Base-by-base conservation (phyloP, 164 flowering plant genomes). In the Hamamelis virginiana region DNA sequence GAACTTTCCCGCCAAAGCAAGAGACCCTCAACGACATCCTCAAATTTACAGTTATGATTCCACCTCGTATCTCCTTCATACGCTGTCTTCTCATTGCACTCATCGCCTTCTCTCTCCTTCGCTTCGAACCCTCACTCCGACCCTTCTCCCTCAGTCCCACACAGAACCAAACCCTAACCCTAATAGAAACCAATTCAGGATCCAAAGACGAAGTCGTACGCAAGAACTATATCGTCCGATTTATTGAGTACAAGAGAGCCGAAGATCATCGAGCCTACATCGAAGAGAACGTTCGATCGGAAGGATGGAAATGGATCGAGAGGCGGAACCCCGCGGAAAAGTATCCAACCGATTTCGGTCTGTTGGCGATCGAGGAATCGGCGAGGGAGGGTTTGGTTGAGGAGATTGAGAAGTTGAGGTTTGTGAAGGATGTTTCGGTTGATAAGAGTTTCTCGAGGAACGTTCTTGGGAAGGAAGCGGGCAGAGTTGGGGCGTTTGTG, bases 251-350 rank as follows among this genome's bases (percentile, higher is more conserved):
- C 87, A 82, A 74, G 68, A 57, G 28, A 0, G 84, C 90, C 3
- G 81, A 83, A 4, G 84, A 86, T 33, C 93, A 87, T 67, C 79
- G 79, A 23, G 6, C 21, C 0, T 91, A 91, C 72, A 81, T 95
- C n/a, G 75, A 84, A 67, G 62, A 75, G 27, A 71, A 64, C 13
- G 55, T 90, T 26, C 64, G 70, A 50, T 73, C 77, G 3, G 59
- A 52, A 43, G 90, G 91, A 12, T 95, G 99, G 99, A 73, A 74
- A 47, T 95, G 99, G 99, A 83, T 95, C 76, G 90, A 90, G 74
- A 64, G 99, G 74, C 71, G 74, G 58, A 90, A 90, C 61, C 88
- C 97, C 3, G 98, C 97, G 13, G 70, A 87, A 19, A 70, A 69
- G 67, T 92, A 72, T 72, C 96, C 98, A 16, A 95, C 99, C 5